Evolutionary conservation across 768 basidiomycete genomes (phyloP).

Genomic region (Suillus variegatus): DNA sequence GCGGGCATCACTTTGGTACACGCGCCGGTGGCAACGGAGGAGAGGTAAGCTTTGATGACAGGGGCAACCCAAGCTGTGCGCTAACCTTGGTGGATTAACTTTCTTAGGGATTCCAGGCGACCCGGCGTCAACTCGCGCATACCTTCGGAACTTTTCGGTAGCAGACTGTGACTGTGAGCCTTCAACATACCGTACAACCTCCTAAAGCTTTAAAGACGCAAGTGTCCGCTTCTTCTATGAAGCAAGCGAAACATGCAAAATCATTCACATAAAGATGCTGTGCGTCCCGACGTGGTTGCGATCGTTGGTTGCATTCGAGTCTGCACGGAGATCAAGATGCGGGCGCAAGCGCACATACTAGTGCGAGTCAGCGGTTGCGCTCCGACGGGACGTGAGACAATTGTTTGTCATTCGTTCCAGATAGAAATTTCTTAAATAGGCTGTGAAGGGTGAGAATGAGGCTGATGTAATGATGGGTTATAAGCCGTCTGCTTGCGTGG

Average conservation of each 20-base stretch:
- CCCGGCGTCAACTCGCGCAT: neutral
- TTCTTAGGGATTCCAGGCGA: neutral
- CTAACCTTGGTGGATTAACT: too few relatives aligned
- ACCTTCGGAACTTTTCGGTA: neutral
- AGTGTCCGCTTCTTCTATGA: neutral
- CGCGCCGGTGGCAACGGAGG: neutral
- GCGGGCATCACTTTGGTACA: neutral
- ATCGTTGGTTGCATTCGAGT: neutral
- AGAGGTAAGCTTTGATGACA: neutral
- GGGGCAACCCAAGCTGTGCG: neutral
- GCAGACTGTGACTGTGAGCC: neutral
- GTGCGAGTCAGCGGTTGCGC: neutral
- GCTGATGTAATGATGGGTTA: conserved; percentile 37
- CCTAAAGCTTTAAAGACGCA: conserved; percentile 1
- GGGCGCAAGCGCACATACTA: neutral
- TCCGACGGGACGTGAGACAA: conserved; percentile 2
- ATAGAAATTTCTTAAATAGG: conserved; percentile 13
- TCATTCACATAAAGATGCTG: neutral
- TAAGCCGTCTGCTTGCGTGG: conserved; percentile 34
- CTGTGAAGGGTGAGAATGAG: conserved; percentile 29
- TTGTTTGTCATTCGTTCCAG: conserved; percentile 7
- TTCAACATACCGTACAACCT: neutral
- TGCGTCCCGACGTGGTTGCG: neutral
- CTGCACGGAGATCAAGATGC: conserved; percentile 2
- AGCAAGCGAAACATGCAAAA: neutral